These are phyloP conservation scores for Fusarium sp. DNA, from an alignment of 2,329 filamentous ascomycete species.

Conservation along the genomic window DNA sequence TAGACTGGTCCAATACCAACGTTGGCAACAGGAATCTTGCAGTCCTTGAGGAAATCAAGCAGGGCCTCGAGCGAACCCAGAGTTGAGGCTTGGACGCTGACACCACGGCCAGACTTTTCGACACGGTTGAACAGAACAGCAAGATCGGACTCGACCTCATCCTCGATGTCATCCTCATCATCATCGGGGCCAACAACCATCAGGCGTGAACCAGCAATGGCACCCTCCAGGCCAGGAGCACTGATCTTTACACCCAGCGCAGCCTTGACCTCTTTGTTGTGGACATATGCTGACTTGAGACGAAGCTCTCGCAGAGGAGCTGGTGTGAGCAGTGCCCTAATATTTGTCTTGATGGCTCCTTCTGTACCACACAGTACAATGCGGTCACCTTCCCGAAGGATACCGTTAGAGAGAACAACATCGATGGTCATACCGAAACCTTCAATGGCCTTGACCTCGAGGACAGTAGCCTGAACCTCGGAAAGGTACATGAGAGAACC, in stretches of 20 bases:
- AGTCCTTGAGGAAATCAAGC: conserved; percentile 93
- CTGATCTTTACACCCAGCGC: conserved; percentile 99
- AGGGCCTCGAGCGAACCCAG: conserved; percentile 96
- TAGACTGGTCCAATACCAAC: conserved; percentile 97
- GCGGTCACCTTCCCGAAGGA: conserved; percentile 91
- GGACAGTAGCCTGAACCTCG: conserved; percentile 95
- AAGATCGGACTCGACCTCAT: conserved; percentile 95
- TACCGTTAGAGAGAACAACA: conserved; percentile 95
- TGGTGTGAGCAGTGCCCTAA: conserved; percentile 92
- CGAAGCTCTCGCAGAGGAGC: conserved; percentile 93
- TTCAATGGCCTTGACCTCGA: conserved; percentile 99
- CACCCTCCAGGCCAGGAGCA: conserved; percentile 92
- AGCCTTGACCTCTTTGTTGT: conserved; percentile 99
- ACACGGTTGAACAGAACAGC: conserved; percentile 92
- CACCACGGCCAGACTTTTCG: conserved; percentile 91
- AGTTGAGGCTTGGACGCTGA: conserved; percentile 96
- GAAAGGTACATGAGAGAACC: conserved; percentile 97
- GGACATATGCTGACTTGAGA: conserved; percentile 95
- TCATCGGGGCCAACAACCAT: conserved; percentile 95
- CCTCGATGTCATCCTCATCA: conserved; percentile 95
- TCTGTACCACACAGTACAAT: conserved; percentile 98
- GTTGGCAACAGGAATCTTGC: conserved; percentile 97
- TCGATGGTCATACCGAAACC: conserved; percentile 99
- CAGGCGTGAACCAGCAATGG: conserved; percentile 94
- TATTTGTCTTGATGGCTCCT: conserved; percentile 93